Evolutionary conservation across 2,329 filamentous ascomycete species (phyloP).

Genomic region (Ophiostoma perfectum): DNA sequence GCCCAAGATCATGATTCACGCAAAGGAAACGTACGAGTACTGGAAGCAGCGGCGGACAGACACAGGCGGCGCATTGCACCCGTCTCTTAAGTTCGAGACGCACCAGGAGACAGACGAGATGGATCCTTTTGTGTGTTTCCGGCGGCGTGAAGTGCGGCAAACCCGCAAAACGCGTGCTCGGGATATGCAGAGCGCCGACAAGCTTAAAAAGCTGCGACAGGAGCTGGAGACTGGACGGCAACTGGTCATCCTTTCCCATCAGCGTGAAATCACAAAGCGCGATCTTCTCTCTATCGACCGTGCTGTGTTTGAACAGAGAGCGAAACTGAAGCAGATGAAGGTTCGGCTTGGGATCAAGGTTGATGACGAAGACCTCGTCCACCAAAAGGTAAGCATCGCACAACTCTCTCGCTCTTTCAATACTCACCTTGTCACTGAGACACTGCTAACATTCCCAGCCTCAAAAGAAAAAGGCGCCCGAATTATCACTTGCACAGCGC

Average conservation of each 20-base stretch:
- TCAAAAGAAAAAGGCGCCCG: constrained; percentile 64
- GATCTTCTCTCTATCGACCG: constrained; percentile 71
- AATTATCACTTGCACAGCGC: constrained; percentile 57
- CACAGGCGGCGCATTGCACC: constrained; percentile 67
- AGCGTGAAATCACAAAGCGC: constrained; percentile 73
- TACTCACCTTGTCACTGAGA: constrained; percentile 35
- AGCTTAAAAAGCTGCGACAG: constrained; percentile 81
- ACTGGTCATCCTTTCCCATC: constrained; percentile 69
- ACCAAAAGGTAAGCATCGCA: constrained; percentile 67
- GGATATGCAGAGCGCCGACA: constrained; percentile 90
- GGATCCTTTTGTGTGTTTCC: constrained; percentile 97
- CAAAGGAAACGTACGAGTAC: constrained; percentile 80
- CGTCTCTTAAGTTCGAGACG: constrained; percentile 85
- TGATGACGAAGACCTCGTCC: constrained; percentile 90
- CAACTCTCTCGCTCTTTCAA: not conserved
- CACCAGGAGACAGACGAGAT: constrained; percentile 91
- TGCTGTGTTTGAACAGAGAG: constrained; percentile 75
- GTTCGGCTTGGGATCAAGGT: constrained; percentile 81
- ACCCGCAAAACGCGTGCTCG: constrained; percentile 90
- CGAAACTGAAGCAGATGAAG: constrained; percentile 81
- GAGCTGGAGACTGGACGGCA: constrained; percentile 87
- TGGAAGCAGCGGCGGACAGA: constrained; percentile 71
- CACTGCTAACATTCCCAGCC: constrained; percentile 43
- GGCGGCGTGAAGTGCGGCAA: constrained; percentile 86
- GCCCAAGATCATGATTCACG: constrained; percentile 49